Conservation (phyloP, 139 green algal genomes). For the Diplosphaera chodatii region DNA sequence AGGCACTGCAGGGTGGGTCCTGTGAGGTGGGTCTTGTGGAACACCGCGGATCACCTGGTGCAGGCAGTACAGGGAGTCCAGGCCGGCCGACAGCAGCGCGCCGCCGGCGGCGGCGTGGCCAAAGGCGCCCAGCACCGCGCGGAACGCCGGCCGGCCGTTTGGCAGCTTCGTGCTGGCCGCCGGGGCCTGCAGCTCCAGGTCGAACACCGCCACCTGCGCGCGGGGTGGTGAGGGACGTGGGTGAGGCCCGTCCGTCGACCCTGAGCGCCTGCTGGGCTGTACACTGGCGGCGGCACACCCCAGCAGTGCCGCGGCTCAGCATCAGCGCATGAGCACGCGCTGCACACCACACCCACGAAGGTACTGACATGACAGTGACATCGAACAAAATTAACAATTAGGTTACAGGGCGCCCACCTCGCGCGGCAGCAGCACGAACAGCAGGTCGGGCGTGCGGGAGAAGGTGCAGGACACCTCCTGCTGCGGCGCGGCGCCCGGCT, state of each 20-base stretch:
- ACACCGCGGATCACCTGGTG: not conserved
- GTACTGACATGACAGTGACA: no score
- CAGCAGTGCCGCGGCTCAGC: no score
- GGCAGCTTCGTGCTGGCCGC: slow-evolving; percentile 40
- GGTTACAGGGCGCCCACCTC: slow-evolving; percentile 42
- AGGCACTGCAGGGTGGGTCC: not conserved
- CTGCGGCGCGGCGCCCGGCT: not conserved
- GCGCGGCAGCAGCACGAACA: slow-evolving; percentile 65
- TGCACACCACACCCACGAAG: no score
- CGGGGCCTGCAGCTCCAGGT: slow-evolving; percentile 66
- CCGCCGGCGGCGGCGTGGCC: slow-evolving; percentile 25
- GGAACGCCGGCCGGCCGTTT: slow-evolving; percentile 31
- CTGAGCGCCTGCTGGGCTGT: no score
- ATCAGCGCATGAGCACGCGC: no score
- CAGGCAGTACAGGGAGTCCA: not conserved
- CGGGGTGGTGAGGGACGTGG: no score
- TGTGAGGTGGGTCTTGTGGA: not conserved
- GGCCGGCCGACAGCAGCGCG: not conserved
- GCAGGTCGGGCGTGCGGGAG: slow-evolving; percentile 36
- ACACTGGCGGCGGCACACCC: no score
- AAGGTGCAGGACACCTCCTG: slow-evolving; percentile 44
- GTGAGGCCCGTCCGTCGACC: no score
- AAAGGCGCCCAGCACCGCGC: slow-evolving; percentile 52
- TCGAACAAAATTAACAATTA: no score
- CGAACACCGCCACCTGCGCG: slow-evolving; percentile 62